Conservation (phyloP, 1,139 yeast species). For the Candida sp. region DNA sequence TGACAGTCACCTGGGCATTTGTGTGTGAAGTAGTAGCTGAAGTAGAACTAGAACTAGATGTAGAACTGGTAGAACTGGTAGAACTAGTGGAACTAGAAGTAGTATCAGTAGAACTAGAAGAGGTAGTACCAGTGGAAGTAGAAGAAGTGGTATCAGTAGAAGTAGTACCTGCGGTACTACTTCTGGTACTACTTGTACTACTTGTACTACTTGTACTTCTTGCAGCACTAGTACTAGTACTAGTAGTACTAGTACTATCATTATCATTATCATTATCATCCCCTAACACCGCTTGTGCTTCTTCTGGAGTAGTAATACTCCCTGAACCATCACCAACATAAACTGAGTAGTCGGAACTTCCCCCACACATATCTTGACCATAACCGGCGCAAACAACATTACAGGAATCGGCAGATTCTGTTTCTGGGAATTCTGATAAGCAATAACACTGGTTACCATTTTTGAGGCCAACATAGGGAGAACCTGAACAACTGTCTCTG, state of each 20-base stretch:
- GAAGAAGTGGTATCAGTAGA: neutral
- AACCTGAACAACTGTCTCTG: constrained; percentile 40
- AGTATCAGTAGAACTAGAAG: neutral
- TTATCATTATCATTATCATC: too few relatives aligned
- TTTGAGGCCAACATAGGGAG: constrained; percentile 56
- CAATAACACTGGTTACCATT: constrained; percentile 65
- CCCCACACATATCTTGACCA: constrained; percentile 57
- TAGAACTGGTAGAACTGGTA: too few relatives aligned
- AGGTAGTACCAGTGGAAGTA: neutral
- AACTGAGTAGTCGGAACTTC: constrained; percentile 39
- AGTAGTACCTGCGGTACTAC: too few relatives aligned
- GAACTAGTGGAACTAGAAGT: neutral
- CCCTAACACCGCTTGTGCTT: neutral
- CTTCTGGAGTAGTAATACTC: constrained; percentile 1
- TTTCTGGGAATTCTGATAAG: constrained; percentile 49
- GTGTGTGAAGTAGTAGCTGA: constrained; percentile 3
- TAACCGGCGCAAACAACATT: constrained; percentile 49
- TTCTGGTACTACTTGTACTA: too few relatives aligned
- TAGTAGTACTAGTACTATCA: constrained; percentile 5
- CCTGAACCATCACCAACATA: constrained; percentile 25
- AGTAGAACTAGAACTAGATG: neutral
- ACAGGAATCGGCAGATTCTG: constrained; percentile 33
- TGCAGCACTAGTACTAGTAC: neutral
- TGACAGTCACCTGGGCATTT: too few relatives aligned
- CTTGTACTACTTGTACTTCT: neutral